A percentile compares a stretch with the other conserved stretches of the same genome.
phyloP scores from a whole-genome alignment of 2,329 filamentous ascomycete genomes.

The Venturia asperata region DNA sequence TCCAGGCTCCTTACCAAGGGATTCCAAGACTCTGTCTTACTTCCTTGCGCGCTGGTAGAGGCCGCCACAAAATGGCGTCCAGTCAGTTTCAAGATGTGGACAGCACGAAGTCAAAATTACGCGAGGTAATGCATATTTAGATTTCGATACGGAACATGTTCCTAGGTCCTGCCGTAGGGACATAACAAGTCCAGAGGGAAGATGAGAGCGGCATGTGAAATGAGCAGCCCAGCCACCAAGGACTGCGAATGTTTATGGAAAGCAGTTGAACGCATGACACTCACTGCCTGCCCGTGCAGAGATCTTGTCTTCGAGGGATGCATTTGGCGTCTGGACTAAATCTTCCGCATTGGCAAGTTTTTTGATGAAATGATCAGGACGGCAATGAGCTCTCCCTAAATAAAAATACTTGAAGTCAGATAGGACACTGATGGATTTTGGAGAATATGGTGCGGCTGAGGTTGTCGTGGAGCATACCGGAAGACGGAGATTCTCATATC shows the following conservation, averaged over 20 bases:
- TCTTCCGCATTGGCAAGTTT: too few relatives aligned
- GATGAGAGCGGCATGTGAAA: neutral
- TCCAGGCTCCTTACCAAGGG: neutral
- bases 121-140: neutral
- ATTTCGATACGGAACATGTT: neutral
- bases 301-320: too few relatives aligned
- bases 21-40: neutral
- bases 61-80: slow-evolving; percentile 1
- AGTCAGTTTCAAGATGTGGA: neutral
- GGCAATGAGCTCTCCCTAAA: too few relatives aligned
- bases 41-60: neutral
- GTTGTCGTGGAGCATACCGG: too few relatives aligned
- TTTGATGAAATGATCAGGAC: too few relatives aligned
- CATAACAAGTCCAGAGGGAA: neutral
- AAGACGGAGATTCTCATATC: too few relatives aligned
- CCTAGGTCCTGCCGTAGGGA: neutral
- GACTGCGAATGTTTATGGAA: neutral
- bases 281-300: too few relatives aligned
- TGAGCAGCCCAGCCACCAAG: neutral
- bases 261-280: neutral
- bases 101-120: neutral
- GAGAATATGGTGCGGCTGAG: too few relatives aligned
- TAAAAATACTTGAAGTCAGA: too few relatives aligned
- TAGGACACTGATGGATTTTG: too few relatives aligned
- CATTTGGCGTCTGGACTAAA: too few relatives aligned